A percentile compares a stretch with the other conserved stretches of the same genome.
Conservation (phyloP, 192 early-diverging fungal species). For the Rhizophagus clarus region DNA sequence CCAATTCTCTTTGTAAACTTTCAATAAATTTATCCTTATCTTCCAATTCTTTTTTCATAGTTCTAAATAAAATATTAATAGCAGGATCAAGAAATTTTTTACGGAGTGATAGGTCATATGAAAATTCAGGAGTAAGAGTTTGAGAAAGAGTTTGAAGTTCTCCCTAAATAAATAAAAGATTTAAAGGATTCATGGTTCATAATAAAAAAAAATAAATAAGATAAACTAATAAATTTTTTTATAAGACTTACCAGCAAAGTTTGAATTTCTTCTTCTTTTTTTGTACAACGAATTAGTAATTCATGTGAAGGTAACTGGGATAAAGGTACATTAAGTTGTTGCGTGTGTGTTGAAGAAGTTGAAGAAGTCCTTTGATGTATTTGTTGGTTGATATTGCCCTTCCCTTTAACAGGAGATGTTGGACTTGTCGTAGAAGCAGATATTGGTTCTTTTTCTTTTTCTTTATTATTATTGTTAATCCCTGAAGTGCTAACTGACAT, state of each 20-base stretch:
- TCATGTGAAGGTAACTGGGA: neutral
- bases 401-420: neutral
- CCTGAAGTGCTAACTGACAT: neutral
- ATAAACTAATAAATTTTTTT: neutral
- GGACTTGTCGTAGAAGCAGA: conserved; percentile 14
- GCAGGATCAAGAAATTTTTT: conserved; percentile 38
- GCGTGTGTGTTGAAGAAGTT: neutral
- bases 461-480: neutral
- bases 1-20: conserved; percentile 32
- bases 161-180: neutral
- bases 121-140: conserved; percentile 27
- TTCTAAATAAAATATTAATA: conserved; percentile 34
- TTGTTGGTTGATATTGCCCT: neutral
- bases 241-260: conserved; percentile 14
- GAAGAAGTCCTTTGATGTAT: neutral
- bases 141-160: conserved; percentile 31
- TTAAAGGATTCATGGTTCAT: neutral
- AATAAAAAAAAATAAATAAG: neutral
- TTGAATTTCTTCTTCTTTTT: conserved; percentile 34
- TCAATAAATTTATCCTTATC: conserved; percentile 32
- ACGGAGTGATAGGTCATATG: conserved; percentile 21
- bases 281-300: conserved; percentile 18
- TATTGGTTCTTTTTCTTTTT: neutral
- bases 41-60: conserved; percentile 37
- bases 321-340: neutral